Evolutionary conservation across 306 rosid genomes (phyloP).

Genomic region (Cyamopsis tetragonoloba): DNA sequence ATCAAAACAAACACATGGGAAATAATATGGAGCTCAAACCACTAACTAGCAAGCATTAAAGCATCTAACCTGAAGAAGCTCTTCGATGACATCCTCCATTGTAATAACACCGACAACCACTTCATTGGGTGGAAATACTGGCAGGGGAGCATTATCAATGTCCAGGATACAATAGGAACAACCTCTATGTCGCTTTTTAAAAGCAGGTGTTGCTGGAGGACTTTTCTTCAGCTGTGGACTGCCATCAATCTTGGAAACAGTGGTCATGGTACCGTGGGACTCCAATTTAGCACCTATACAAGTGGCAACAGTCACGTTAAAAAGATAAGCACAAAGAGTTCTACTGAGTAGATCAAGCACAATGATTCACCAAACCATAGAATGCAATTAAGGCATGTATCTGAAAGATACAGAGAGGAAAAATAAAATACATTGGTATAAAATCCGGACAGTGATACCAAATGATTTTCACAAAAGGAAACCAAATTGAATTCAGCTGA

Average conservation of each 20-base stretch:
- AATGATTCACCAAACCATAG: not conserved
- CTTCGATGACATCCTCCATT: slow-evolving; percentile 99
- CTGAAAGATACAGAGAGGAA: slow-evolving; percentile 8
- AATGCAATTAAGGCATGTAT: not conserved
- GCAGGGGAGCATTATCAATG: slow-evolving; percentile 75
- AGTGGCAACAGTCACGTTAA: slow-evolving; percentile 17
- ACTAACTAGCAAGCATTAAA: slow-evolving; percentile 1
- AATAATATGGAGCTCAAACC: slow-evolving; percentile 5
- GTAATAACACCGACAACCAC: slow-evolving; percentile 92
- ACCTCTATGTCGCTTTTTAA: slow-evolving; percentile 89
- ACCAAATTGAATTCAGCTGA: not conserved
- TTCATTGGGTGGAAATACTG: slow-evolving; percentile 62
- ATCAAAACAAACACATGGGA: slow-evolving; percentile 18
- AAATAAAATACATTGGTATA: too few relatives aligned
- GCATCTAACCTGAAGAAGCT: slow-evolving; percentile 90
- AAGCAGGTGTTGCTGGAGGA: slow-evolving; percentile 61
- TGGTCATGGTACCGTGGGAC: slow-evolving; percentile 30
- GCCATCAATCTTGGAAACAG: slow-evolving; percentile 34
- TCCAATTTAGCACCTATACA: slow-evolving; percentile 43
- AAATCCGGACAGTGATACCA: too few relatives aligned
- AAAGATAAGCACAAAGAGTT: slow-evolving; percentile 29
- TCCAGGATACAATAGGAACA: slow-evolving; percentile 92
- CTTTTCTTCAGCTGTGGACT: slow-evolving; percentile 53
- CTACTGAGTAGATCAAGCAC: slow-evolving; percentile 23
- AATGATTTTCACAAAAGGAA: not conserved